Conservation (phyloP, 2,329 filamentous ascomycete genomes). For the Diaporthe longicolla region DNA sequence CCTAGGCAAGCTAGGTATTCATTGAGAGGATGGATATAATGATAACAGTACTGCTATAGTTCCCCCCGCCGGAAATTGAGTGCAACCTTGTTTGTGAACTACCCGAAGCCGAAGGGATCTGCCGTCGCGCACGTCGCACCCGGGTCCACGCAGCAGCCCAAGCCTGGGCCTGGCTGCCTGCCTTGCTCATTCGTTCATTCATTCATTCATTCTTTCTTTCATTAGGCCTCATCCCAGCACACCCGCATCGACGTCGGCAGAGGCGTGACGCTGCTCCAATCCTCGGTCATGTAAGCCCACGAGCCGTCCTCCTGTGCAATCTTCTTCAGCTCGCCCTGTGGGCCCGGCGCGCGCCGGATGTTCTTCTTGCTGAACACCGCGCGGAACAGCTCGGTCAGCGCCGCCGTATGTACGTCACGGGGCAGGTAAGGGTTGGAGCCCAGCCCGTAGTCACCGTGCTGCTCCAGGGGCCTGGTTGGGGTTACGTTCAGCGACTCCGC, state of each 20-base stretch:
- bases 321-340: slow-evolving; percentile 78
- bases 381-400: slow-evolving; percentile 77
- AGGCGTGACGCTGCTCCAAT: slow-evolving; percentile 63
- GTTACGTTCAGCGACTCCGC: slow-evolving; percentile 69
- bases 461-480: slow-evolving; percentile 73
- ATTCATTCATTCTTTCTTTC: too few species aligned
- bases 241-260: slow-evolving; percentile 54
- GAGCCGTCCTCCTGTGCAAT: slow-evolving; percentile 68
- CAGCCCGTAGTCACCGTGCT: slow-evolving; percentile 75
- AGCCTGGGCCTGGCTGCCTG: background rate
- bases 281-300: slow-evolving; percentile 75
- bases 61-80: background rate
- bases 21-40: background rate
- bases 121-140: slow-evolving; percentile 15
- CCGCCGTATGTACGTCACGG: slow-evolving; percentile 70
- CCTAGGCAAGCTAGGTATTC: too few species aligned
- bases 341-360: slow-evolving; percentile 72
- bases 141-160: background rate
- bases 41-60: slow-evolving; percentile 10
- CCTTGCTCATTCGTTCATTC: too few species aligned
- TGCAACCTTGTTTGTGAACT: background rate
- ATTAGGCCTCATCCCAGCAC: slow-evolving; percentile 47
- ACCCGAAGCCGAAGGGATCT: slow-evolving; percentile 14
- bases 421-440: slow-evolving; percentile 76
- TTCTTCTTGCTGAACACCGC: slow-evolving; percentile 73